Conservation (phyloP, 306 rosid species). For the Bauhinia variegata region DNA sequence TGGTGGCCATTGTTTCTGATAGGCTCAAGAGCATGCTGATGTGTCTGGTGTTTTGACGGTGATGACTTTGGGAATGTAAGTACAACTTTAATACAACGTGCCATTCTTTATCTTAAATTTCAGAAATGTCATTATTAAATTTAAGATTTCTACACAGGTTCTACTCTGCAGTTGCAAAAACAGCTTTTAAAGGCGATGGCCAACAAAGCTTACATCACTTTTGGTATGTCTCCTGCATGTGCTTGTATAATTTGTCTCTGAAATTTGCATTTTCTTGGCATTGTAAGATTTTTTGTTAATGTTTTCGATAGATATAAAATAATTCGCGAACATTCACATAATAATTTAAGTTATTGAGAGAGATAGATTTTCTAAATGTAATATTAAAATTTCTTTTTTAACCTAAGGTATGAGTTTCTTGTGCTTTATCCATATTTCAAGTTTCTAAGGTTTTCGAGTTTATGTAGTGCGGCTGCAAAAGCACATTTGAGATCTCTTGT, state of each 20-base stretch:
- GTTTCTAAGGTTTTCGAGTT: too few species aligned
- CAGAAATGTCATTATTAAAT: slow-evolving; percentile 29
- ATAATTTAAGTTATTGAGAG: too few species aligned
- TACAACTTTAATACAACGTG: slow-evolving; percentile 34
- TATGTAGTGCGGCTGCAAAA: slow-evolving; percentile 16
- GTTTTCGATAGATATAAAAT: too few species aligned
- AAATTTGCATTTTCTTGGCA: not conserved
- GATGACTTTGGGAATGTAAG: slow-evolving; percentile 94
- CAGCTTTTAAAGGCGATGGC: slow-evolving; percentile 96
- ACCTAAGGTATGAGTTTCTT: too few species aligned
- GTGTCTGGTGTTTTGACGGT: slow-evolving; percentile 87
- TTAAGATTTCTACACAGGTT: slow-evolving; percentile 58
- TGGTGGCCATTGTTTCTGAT: slow-evolving; percentile 38
- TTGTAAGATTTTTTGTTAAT: too few species aligned
- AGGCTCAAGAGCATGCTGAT: slow-evolving; percentile 84
- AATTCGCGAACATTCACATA: too few species aligned
- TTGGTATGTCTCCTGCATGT: slow-evolving; percentile 62
- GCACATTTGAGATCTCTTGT: slow-evolving; percentile 4
- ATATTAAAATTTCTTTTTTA: not conserved
- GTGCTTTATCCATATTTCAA: too few species aligned
- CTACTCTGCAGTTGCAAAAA: slow-evolving; percentile 79
- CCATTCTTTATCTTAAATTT: slow-evolving; percentile 16
- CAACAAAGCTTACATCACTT: slow-evolving; percentile 94
- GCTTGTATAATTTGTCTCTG: slow-evolving; percentile 1
- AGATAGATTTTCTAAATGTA: too few species aligned